Evolutionary conservation across 176 grass and related monocot genomes (phyloP).

Genomic region (Calamus simplicifolius): DNA sequence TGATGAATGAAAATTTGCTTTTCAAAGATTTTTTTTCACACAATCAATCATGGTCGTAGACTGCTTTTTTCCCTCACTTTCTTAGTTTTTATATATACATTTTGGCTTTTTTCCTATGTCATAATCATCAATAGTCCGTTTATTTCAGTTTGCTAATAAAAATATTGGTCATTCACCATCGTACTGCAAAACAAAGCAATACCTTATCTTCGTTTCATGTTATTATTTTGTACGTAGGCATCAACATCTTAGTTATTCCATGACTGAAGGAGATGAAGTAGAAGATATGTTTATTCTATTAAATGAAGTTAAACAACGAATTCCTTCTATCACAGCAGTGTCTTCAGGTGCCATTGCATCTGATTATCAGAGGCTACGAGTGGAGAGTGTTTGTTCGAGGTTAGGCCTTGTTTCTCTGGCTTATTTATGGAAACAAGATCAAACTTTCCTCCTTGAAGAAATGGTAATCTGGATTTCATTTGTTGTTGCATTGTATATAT

Average conservation of each 20-base stretch:
- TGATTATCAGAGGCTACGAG: constrained; percentile 86
- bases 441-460: constrained; percentile 78
- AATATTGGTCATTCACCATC: too few relatives aligned
- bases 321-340: constrained; percentile 58
- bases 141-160: too few relatives aligned
- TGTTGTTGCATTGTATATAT: neutral
- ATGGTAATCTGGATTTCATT: constrained; percentile 43
- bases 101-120: too few relatives aligned
- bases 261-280: constrained; percentile 68
- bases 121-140: too few relatives aligned
- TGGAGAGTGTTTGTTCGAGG: constrained; percentile 84
- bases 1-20: too few relatives aligned
- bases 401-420: constrained; percentile 73
- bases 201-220: neutral
- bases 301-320: constrained; percentile 59
- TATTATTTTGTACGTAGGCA: constrained; percentile 29
- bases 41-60: too few relatives aligned
- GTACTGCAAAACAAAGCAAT: too few relatives aligned
- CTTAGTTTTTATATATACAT: too few relatives aligned
- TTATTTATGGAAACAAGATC: constrained; percentile 93
- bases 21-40: too few relatives aligned
- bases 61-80: too few relatives aligned
- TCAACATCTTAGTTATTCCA: constrained; percentile 52
- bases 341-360: constrained; percentile 88
- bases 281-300: constrained; percentile 81